A percentile compares a stretch with the other conserved stretches of the same genome.
Evolutionary conservation across 768 basidiomycete species (phyloP).

Genomic region (Macrolepiota dolichaula): DNA sequence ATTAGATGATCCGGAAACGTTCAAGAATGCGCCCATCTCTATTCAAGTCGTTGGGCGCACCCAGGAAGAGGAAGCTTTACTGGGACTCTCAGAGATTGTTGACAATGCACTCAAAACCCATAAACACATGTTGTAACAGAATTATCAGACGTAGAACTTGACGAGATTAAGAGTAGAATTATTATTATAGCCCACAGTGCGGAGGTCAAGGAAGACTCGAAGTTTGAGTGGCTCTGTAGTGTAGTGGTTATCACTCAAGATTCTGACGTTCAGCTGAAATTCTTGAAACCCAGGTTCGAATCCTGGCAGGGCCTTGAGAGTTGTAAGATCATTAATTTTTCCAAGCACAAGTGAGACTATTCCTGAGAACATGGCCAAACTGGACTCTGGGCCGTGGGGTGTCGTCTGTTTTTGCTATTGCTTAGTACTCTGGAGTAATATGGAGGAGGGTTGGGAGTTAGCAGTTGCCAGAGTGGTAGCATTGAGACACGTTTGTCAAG

Average conservation of each 20-base stretch:
- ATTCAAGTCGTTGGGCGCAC: constrained; percentile 69
- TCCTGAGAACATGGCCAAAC: too few species aligned
- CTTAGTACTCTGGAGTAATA: too few species aligned
- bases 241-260: constrained; percentile 35
- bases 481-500: too few species aligned
- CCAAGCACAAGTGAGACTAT: too few species aligned
- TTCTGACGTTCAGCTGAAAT: constrained; percentile 22
- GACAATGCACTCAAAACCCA: constrained; percentile 43
- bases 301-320: constrained; percentile 28
- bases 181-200: neutral
- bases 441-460: too few species aligned
- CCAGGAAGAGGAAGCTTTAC: constrained; percentile 75
- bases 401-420: too few species aligned
- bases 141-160: neutral
- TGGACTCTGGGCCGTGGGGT: too few species aligned
- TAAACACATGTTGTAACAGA: neutral
- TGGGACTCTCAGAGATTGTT: constrained; percentile 58
- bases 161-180: too few species aligned
- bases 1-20: constrained; percentile 55
- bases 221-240: constrained; percentile 22
- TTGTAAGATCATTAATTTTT: too few species aligned
- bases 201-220: neutral
- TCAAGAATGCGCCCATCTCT: constrained; percentile 54
- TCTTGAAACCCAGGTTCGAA: constrained; percentile 36
- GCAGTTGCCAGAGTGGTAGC: too few species aligned